Evolutionary conservation across 2,329 filamentous ascomycete species (phyloP).

Genomic region (Penicillium oxalicum): DNA sequence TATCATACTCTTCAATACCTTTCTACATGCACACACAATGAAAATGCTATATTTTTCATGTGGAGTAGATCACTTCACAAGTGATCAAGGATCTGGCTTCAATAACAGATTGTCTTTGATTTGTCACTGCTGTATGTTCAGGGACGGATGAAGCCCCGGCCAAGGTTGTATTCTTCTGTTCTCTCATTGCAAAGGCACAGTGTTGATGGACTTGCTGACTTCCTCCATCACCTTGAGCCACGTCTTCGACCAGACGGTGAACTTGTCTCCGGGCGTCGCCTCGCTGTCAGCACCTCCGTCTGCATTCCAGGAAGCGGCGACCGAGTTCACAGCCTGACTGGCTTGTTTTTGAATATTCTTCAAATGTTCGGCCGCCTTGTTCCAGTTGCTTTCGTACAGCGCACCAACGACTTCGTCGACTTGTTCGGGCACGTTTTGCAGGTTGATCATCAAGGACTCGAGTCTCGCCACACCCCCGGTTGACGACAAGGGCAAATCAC

Average conservation of each 20-base stretch:
- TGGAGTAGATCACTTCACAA: no score
- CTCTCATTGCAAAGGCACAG: background rate
- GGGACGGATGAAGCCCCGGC: no score
- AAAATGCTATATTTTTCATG: no score
- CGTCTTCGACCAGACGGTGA: slow-evolving; percentile 66
- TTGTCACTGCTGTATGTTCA: background rate
- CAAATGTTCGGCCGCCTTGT: slow-evolving; percentile 30
- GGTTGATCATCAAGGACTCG: slow-evolving; percentile 30
- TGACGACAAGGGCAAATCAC: slow-evolving; percentile 14
- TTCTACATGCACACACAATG: slow-evolving; percentile 14
- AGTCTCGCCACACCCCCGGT: slow-evolving; percentile 23
- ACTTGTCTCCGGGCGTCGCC: slow-evolving; percentile 63
- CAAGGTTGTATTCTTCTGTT: no score
- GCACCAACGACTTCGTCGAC: slow-evolving; percentile 44
- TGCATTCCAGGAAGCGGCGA: slow-evolving; percentile 65
- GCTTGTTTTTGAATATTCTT: slow-evolving; percentile 40
- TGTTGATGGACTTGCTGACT: slow-evolving; percentile 29
- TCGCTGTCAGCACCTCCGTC: slow-evolving; percentile 46
- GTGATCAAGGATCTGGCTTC: no score
- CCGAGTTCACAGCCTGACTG: slow-evolving; percentile 63
- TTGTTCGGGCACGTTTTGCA: slow-evolving; percentile 35
- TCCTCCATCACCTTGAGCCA: slow-evolving; percentile 46
- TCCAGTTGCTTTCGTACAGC: slow-evolving; percentile 38
- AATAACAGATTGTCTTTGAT: no score
- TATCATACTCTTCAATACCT: slow-evolving; percentile 13